Conservation (phyloP, 306 rosid species). For the Mucuna pruriens region DNA sequence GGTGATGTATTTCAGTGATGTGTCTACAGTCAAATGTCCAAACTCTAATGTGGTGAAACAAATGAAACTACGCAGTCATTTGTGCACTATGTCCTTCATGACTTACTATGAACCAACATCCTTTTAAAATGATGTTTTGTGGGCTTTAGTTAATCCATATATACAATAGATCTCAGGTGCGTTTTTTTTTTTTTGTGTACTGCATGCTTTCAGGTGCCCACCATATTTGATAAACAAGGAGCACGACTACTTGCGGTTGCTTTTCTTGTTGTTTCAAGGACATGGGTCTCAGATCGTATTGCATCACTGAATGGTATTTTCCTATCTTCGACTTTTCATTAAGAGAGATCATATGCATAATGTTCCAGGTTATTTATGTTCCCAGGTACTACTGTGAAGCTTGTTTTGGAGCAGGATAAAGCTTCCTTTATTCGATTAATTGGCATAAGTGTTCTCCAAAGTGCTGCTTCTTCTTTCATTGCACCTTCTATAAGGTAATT, state of each 20-base stretch:
- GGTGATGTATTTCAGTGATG: neutral
- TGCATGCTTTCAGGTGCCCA: conserved; percentile 63
- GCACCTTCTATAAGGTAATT: conserved; percentile 89
- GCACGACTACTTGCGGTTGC: conserved; percentile 85
- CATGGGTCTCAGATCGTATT: conserved; percentile 92
- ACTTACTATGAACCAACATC: neutral
- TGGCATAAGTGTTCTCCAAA: conserved; percentile 79
- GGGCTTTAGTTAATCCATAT: neutral
- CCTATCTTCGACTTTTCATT: conserved; percentile 16
- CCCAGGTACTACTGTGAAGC: conserved; percentile 90
- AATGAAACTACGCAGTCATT: neutral
- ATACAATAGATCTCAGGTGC: neutral
- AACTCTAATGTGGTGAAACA: neutral
- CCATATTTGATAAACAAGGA: conserved; percentile 86
- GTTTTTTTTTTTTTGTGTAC: neutral
- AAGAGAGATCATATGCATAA: conserved; percentile 25
- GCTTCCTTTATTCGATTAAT: conserved; percentile 70
- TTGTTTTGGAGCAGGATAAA: conserved; percentile 88
- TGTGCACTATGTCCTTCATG: neutral
- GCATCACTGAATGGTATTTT: conserved; percentile 82
- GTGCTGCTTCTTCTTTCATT: conserved; percentile 82
- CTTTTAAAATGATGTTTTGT: conserved; percentile 1
- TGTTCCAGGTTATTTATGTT: conserved; percentile 38
- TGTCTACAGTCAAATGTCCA: neutral
- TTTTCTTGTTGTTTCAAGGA: conserved; percentile 80